Conservation (phyloP, 306 rosid species). For the Quercus ilex region DNA sequence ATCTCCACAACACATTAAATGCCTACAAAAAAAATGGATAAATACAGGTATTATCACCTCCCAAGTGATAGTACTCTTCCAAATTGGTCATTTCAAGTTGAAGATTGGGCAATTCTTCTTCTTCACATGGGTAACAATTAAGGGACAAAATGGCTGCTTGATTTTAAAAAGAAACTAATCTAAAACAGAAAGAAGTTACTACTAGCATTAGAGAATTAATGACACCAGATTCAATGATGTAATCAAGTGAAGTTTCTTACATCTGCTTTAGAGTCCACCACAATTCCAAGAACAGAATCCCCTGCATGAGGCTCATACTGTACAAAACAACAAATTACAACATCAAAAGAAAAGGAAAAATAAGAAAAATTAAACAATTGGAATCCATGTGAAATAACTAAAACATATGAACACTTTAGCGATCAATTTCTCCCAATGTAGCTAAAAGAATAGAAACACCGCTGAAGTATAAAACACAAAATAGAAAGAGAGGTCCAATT, state of each 20-base stretch:
- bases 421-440: background rate
- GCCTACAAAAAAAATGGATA: background rate
- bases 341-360: background rate
- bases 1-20: background rate
- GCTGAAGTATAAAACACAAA: background rate
- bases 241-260: constrained; percentile 46
- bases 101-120: background rate
- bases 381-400: background rate
- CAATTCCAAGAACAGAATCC: constrained; percentile 89
- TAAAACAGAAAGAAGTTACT: background rate
- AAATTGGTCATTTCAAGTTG: background rate
- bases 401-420: background rate
- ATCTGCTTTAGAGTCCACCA: constrained; percentile 78
- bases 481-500: background rate
- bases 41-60: background rate
- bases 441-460: background rate
- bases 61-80: background rate
- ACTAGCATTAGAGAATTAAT: background rate
- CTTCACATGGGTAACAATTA: background rate
- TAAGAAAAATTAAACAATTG: background rate
- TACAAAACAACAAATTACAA: constrained; percentile 18
- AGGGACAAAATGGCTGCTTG: background rate
- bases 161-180: background rate
- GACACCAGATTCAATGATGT: background rate
- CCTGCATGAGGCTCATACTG: constrained; percentile 86